Base-by-base conservation (phyloP, 495 filamentous ascomycete species). In the Jackrogersella multiformis region DNA sequence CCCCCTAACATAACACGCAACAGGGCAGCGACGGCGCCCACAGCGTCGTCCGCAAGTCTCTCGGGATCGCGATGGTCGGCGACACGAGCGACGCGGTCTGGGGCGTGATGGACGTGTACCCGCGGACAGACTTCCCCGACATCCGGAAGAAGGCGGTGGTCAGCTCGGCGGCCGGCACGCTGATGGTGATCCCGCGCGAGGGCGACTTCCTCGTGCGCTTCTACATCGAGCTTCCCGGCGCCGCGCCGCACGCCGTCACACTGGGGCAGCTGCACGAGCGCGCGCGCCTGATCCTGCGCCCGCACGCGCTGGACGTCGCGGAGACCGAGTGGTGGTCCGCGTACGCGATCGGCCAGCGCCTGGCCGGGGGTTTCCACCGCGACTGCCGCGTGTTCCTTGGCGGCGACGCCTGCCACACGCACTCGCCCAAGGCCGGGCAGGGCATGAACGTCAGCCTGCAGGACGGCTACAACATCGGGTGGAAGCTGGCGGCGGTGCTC, bases 91-190 rank as follows among this genome's bases (percentile, higher is more conserved):
- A 94, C 74, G 81, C 20, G 3, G 73, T 80, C 36, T 81, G 82
- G 82, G 92, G 93, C 61, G 92, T 96, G 12, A 90, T 95, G 87
- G 93, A 97, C 62, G 82, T 92, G 61, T 85, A 90, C 30, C 88
- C 90, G 4, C 81, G 78, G 4, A 94, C 92, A 0, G 77, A 88
- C 68, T 97, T 94, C 76, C 93, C 92, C 4, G 88, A 90, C 64
- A 86, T 90, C 63, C 81, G 88, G 49, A 86, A 85, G 54, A 88
- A 88, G 74, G 74, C 72, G 7, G 80, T 83, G 6, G 76, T 90
- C 41, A 84, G 84, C 67, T 86, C 87, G 1, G 46, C 74, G 4
- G 66, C 76, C 1, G 88, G 88, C 8, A 87, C 78, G 52, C 65
- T 88, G 13, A 72, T 90, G 41, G 82, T 90, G 63, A 87, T 90